These are phyloP conservation scores for Coemansia sp. DNA, from an alignment of 192 early-diverging fungal species.

Conservation along the genomic window DNA sequence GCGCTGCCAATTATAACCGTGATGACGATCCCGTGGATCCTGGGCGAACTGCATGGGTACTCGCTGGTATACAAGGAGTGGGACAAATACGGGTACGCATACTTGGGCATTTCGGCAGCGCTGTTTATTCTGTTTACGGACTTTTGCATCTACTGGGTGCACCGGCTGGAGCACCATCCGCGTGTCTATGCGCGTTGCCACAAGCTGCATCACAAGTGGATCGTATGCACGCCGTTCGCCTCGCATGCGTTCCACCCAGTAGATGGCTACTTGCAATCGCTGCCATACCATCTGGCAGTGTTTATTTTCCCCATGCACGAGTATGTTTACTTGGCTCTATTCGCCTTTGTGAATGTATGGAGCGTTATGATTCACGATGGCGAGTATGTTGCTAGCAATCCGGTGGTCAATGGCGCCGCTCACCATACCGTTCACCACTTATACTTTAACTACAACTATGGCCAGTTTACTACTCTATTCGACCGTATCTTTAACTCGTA, in stretches of 20 bases:
- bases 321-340: slow-evolving; percentile 82
- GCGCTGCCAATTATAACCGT: slow-evolving; percentile 80
- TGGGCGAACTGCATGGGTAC: slow-evolving; percentile 86
- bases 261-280: slow-evolving; percentile 92
- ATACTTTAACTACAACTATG: slow-evolving; percentile 99
- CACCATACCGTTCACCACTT: slow-evolving; percentile 98
- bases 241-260: slow-evolving; percentile 94
- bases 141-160: slow-evolving; percentile 95
- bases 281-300: slow-evolving; percentile 93
- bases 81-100: slow-evolving; percentile 69
- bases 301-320: slow-evolving; percentile 90
- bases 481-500: slow-evolving; percentile 70
- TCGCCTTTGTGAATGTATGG: slow-evolving; percentile 91
- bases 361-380: slow-evolving; percentile 98
- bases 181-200: slow-evolving; percentile 85
- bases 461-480: slow-evolving; percentile 98
- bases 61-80: slow-evolving; percentile 78
- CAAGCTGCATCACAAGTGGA: slow-evolving; percentile 86
- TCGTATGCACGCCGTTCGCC: slow-evolving; percentile 91
- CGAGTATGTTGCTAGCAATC: slow-evolving; percentile 67
- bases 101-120: slow-evolving; percentile 62
- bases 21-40: slow-evolving; percentile 88
- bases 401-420: slow-evolving; percentile 81
- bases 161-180: slow-evolving; percentile 90
- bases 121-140: slow-evolving; percentile 92